Base-by-base conservation (phyloP, 495 filamentous ascomycete genomes). In the Xylaria grammica region DNA sequence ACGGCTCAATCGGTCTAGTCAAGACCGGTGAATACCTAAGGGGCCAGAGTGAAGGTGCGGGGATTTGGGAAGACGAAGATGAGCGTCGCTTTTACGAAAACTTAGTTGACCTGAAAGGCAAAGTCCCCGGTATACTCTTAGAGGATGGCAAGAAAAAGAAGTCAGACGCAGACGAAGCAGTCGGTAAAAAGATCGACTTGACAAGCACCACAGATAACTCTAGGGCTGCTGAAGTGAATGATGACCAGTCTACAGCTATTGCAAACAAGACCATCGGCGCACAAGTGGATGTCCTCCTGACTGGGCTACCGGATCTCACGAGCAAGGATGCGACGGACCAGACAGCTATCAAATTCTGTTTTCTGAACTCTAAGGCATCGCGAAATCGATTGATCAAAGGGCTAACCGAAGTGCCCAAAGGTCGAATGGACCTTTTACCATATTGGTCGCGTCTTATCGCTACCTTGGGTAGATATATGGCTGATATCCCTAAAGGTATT, bases 61-160 rank as follows among this genome's bases (percentile, higher is more conserved):
- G 95, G 1, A 97, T 98, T 68, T 99, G 95, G 95, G 96, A 98
- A 79, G 95, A 99, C 68, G 95, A 98, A 70, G 95, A 99, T 46
- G 94, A 99, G 74, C 85, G 96, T 59, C 90, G 95, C 36, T 99
- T 98, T 75, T 98, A 99, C 74, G 95, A 99, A 77, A 97, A 97
- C 70, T 80, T 98, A 5, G 89, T 95, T 19, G 95, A 99, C 74
- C 83, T 99, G 13, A 97, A 97, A 71, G 93, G 94, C 67, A 94
- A 96, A 67, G 95, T 99, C 22, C 95, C 95, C 9, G 91, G 89
- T 13, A 94, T 98, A 56, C 78, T 99, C 10, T 85, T 98, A 7
- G 96, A 98, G 68, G 94, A 98, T 72, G 88, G 87, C 53, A 98
- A 96, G 78, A 97, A 97, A 78, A 99, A 97, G 81, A 99, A 95